Base-by-base conservation (phyloP, 2,329 filamentous ascomycete genomes). In the Penicillium italicum region DNA sequence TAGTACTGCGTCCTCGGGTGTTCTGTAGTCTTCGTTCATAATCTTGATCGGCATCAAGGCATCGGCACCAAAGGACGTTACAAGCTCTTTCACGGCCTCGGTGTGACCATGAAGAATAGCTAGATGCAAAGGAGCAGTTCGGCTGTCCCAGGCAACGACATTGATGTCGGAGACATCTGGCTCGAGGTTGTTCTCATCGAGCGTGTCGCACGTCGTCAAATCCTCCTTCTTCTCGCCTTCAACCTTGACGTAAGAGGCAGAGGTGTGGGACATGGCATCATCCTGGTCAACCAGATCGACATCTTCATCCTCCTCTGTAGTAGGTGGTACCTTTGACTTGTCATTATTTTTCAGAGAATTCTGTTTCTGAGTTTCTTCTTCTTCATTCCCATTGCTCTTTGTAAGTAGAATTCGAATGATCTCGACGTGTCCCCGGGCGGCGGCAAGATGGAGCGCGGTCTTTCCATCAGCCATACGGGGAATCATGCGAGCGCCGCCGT, bases 141-240 rank as follows among this genome's bases (percentile, higher is more conserved):
- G 84, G 5, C 80, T 82, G 64, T 95, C 90, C 91, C 91, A 96
- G 1, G 89, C 84, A n/a, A 89, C 69, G 1, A 88, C 82, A 61
- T 95, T 86, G 57, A 92, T 80, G 62, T 94, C 85, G 69, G 89
- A 93, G 50, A 92, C 82, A 71, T 96, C 90, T 0, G 90, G 89
- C 20, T 89, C 87, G 10, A 87, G 80, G 1, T 84, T 79, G 22
- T 82, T 77, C 7, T 86, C 74, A 10, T 75, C 82, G 0, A 79
- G 76, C 1, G 80, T 63, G 10, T 71, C 73, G 1, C 80, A 76
- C 30, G 80, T 74, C 1, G 71, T 66, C 0, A 65, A 62, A 5
- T 77, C 69, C 6, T 59, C 59, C 16, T 77, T 68, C 5, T 59
- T 58, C 12, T 63, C 60, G 1, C 62, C 44, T 44, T 80, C 79